Evolutionary conservation across 352 stramenopile species (phyloP).

Genomic region (Thraustochytrium sp.): DNA sequence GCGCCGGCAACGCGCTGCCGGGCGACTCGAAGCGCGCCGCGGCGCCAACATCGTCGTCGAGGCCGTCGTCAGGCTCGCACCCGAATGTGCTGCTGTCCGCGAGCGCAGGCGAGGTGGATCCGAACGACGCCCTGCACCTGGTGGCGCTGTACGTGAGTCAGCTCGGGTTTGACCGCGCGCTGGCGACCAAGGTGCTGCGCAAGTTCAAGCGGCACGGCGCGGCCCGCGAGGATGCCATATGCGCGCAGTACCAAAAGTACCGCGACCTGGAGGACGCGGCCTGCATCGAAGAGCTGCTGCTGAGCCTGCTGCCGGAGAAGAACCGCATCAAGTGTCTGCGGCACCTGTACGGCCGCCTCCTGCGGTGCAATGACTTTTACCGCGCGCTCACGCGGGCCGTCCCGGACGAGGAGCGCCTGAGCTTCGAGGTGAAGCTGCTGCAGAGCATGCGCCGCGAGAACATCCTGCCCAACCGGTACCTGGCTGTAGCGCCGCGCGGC

Average conservation of each 20-base stretch:
- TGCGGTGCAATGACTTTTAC: slow-evolving; percentile 28
- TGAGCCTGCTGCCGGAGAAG: slow-evolving; percentile 1
- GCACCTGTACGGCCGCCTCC: not conserved
- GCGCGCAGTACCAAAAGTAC: not conserved
- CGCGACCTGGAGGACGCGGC: not conserved
- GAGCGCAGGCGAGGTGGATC: not conserved
- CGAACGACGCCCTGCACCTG: slow-evolving; percentile 9
- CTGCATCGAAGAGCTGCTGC: not conserved
- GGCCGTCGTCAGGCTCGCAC: not conserved
- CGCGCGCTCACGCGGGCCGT: not conserved
- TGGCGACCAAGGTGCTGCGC: slow-evolving; percentile 25
- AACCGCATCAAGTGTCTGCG: slow-evolving; percentile 20
- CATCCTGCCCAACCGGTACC: slow-evolving; percentile 17
- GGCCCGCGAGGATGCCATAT: not conserved
- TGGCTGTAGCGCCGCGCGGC: slow-evolving; percentile 18
- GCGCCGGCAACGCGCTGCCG: not conserved
- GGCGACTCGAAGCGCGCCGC: not conserved
- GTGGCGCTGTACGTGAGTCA: slow-evolving; percentile 11
- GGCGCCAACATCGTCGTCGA: not conserved
- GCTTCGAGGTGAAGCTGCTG: slow-evolving; percentile 7
- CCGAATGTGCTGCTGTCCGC: not conserved
- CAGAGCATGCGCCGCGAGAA: slow-evolving; percentile 14
- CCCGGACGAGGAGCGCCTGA: not conserved
- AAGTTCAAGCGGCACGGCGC: not conserved
- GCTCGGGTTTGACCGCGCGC: not conserved